Evolutionary conservation across 1,139 yeast genomes (phyloP), one percentile per base, ranked within the genome.

Genomic region (Yamadazyma oceani): DNA sequence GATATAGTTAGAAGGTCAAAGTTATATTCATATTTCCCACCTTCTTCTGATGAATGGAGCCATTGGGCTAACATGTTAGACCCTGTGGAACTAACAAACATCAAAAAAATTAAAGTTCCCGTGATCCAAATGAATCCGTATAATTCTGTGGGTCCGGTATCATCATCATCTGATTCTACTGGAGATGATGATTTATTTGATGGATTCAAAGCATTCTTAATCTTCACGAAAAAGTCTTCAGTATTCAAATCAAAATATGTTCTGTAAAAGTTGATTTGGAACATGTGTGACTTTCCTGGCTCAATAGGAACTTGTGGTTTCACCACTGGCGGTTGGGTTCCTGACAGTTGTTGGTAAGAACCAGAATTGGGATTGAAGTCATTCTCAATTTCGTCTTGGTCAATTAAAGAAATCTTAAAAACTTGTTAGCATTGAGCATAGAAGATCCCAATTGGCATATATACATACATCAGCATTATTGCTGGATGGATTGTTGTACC

Each of bases 101-200:
- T 69, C 30, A 81, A 66, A 45, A 85, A 80, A 1, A 85, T 79
- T 38, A 85, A 75, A 0, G 95, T 83, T 0, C 88, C 87, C 10
- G 89, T 83, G 32, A 87, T 80, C 96, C 96, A 87, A 31, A 86
- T 67, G 19, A 89, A 85, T 1, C 95, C 95, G 53, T 86, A 87
- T 37, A 87, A 62, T 53, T 87, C 96, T 2, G 81, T 71, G 4
- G 62, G 58, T 10, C 64, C 66, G 16, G 45, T 44, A 31, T 66
- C 66, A n/a, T 60, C 62, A 9, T 32, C 37, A 11, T 33, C 29
- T 4, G 23, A 6, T 17, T 32, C 35, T 6, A 54, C 44, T 3
- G 57, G 48, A 2, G 53, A 45, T 7, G 48, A 53, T 2, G 54
- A 35, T 21, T 57, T 54, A 35, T 61, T 59, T 21, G 75, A 46